Conservation (phyloP, 805 yeast species). For the Huiozyma sinensis region DNA sequence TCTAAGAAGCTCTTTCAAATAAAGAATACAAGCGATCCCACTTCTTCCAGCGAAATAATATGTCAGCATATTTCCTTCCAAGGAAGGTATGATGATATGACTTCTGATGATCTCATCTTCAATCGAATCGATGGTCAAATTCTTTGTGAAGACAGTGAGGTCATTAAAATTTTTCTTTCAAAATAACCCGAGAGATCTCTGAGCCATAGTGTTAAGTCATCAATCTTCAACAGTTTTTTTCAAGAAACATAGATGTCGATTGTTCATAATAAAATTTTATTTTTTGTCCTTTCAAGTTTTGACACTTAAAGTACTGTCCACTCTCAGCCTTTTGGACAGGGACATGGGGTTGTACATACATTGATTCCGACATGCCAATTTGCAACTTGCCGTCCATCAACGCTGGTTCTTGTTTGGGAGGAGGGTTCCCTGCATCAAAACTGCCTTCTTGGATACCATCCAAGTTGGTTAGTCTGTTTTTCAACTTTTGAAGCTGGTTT, state of each 20-base stretch:
- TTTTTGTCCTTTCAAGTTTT: not conserved
- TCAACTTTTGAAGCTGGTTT: no score
- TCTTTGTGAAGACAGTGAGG: not conserved
- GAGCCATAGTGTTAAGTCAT: no score
- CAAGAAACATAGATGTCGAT: no score
- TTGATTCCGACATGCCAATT: no score
- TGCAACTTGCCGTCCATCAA: no score
- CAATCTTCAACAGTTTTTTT: no score
- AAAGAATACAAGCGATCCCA: not conserved
- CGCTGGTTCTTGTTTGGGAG: no score
- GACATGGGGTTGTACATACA: no score
- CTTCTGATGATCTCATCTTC: not conserved
- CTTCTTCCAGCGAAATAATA: not conserved
- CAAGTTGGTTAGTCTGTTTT: no score
- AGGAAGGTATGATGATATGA: not conserved
- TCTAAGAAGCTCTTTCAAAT: not conserved
- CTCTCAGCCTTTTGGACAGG: not conserved
- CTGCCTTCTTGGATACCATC: no score
- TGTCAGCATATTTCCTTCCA: not conserved
- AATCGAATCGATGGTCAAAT: not conserved
- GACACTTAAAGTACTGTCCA: not conserved
- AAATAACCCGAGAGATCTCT: no score
- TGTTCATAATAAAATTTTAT: slow-evolving; percentile 1
- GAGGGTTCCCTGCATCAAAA: no score
- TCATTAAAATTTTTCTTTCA: slow-evolving; percentile 2